These are phyloP conservation scores for Jacaranda copaia DNA, from an alignment of 257 asterid genomes.

Conservation along the genomic window DNA sequence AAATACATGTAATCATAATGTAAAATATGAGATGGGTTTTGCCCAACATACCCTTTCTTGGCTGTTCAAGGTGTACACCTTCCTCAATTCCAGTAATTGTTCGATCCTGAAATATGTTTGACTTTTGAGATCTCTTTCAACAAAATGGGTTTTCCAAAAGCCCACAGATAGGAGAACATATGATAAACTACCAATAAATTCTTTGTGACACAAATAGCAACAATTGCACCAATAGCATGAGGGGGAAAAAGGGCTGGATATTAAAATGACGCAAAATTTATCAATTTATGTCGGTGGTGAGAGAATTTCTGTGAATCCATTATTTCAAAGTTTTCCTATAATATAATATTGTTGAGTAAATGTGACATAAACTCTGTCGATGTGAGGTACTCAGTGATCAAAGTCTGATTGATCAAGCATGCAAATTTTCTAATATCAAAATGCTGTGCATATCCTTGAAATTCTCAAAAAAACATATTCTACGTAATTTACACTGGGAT, in stretches of 20 bases:
- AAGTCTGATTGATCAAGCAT: background rate
- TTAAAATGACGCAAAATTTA: slow-evolving; percentile 2
- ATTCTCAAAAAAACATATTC: background rate
- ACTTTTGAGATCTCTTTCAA: slow-evolving; percentile 19
- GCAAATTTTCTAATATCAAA: slow-evolving; percentile 21
- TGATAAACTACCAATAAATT: background rate
- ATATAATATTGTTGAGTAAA: background rate
- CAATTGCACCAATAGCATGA: background rate
- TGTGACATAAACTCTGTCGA: background rate
- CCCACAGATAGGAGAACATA: background rate
- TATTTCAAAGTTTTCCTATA: background rate
- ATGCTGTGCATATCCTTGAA: background rate
- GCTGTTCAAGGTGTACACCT: slow-evolving; percentile 38
- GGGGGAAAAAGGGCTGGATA: background rate
- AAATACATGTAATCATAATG: slow-evolving; percentile 16
- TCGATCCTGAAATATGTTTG: slow-evolving; percentile 54
- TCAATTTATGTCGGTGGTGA: background rate
- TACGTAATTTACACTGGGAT: background rate
- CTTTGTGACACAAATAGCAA: slow-evolving; percentile 5
- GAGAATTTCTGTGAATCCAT: background rate
- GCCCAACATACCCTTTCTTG: slow-evolving; percentile 38
- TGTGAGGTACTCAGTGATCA: slow-evolving; percentile 7
- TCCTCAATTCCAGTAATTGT: slow-evolving; percentile 52
- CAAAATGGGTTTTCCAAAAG: slow-evolving; percentile 7
- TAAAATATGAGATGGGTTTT: slow-evolving; percentile 16